Evolutionary conservation across 2,329 filamentous ascomycete genomes (phyloP).

Genomic region (Thelonectria blattea): DNA sequence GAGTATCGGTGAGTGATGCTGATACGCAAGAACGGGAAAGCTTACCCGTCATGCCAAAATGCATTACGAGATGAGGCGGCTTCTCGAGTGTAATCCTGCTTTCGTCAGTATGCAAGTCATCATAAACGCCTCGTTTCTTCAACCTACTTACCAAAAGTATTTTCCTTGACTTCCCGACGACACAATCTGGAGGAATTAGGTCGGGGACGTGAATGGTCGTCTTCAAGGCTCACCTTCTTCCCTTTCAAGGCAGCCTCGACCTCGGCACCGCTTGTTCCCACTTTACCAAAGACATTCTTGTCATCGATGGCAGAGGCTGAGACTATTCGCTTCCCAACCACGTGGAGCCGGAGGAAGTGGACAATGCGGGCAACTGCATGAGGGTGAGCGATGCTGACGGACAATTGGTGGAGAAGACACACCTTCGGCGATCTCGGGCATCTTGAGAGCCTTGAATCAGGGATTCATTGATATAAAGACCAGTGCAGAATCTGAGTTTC

Average conservation of each 20-base stretch:
- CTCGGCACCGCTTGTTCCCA: constrained; percentile 76
- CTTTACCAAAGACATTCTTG: constrained; percentile 87
- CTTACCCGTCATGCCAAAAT: constrained; percentile 75
- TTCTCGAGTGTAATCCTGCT: constrained; percentile 65
- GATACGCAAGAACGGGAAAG: neutral
- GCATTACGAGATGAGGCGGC: constrained; percentile 86
- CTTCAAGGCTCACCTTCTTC: constrained; percentile 59
- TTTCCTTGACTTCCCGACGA: constrained; percentile 87
- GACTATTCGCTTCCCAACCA: constrained; percentile 82
- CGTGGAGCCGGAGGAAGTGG: constrained; percentile 79
- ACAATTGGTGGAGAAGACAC: constrained; percentile 19
- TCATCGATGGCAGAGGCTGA: constrained; percentile 78
- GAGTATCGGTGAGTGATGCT: neutral
- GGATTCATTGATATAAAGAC: neutral
- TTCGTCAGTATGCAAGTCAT: neutral
- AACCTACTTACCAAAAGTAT: constrained; percentile 79
- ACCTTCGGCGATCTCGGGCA: constrained; percentile 71
- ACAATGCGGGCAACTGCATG: constrained; percentile 79
- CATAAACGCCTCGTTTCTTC: too few species aligned
- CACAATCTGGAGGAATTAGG: constrained; percentile 50
- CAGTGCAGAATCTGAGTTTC: neutral
- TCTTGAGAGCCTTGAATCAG: constrained; percentile 39
- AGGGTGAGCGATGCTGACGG: constrained; percentile 5
- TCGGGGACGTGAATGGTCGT: neutral
- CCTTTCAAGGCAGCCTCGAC: constrained; percentile 78